phyloP scores from a whole-genome alignment of 1,139 yeast genomes.

The Nematodospora anomalae region DNA sequence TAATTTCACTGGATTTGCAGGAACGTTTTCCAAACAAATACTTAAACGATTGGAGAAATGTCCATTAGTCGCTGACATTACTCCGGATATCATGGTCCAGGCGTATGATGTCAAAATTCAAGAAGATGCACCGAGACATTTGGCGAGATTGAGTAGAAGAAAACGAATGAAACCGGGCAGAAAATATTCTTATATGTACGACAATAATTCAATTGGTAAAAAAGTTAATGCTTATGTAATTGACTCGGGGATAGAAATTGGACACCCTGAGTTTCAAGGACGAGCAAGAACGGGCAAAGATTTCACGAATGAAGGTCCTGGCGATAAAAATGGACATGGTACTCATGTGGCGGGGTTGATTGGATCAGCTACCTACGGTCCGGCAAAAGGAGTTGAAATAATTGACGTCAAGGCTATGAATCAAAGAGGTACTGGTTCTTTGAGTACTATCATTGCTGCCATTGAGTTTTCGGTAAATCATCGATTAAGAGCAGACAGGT shows the following conservation, averaged over 20 bases:
- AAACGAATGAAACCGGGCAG: constrained; percentile 25
- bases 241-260: constrained; percentile 67
- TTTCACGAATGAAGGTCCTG: constrained; percentile 58
- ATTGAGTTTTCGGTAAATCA: constrained; percentile 71
- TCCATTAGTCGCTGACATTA: constrained; percentile 54
- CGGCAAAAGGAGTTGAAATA: constrained; percentile 64
- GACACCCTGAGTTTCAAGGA: constrained; percentile 65
- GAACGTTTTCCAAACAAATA: constrained; percentile 51
- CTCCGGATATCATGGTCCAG: constrained; percentile 55
- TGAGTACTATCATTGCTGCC: constrained; percentile 67
- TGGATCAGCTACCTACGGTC: constrained; percentile 77
- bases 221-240: constrained; percentile 73
- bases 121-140: constrained; percentile 64
- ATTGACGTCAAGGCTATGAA: constrained; percentile 76
- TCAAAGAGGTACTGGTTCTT: constrained; percentile 58
- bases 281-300: constrained; percentile 59
- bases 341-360: constrained; percentile 89
- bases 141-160: constrained; percentile 60
- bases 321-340: constrained; percentile 72
- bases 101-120: constrained; percentile 40
- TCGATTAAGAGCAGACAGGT: constrained; percentile 35
- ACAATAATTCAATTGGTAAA: constrained; percentile 23
- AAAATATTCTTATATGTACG: constrained; percentile 26
- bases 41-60: constrained; percentile 47
- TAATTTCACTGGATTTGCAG: constrained; percentile 61